These are phyloP conservation scores for Daldinia loculata DNA, from an alignment of 495 filamentous ascomycete species.

Conservation along the genomic window DNA sequence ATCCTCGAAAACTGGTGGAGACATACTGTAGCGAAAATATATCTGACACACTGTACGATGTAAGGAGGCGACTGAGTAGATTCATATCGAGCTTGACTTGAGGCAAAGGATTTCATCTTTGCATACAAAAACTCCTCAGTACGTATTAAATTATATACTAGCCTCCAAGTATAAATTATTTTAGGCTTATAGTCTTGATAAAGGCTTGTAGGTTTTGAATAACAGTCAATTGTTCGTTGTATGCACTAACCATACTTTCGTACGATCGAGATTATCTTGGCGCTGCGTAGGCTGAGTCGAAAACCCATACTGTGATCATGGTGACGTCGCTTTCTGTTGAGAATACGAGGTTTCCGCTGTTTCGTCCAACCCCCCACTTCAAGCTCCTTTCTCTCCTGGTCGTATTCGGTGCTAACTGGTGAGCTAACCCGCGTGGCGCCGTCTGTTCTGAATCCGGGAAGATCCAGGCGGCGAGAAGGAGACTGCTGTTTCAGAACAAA, in stretches of 20 bases:
- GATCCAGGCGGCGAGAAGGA: not conserved
- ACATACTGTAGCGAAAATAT: not conserved
- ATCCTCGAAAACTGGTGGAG: conserved; percentile 28
- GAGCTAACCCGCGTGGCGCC: not conserved
- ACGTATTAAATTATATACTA: not conserved
- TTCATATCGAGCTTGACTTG: not conserved
- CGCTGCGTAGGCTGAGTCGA: conserved; percentile 13
- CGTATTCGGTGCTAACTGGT: not conserved
- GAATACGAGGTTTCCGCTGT: conserved; percentile 39
- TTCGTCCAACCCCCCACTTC: conserved; percentile 28
- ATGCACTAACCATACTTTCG: not conserved
- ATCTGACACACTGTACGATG: not conserved
- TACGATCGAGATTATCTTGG: conserved; percentile 26
- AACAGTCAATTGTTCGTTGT: not conserved
- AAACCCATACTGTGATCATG: conserved; percentile 27
- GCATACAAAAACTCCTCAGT: not conserved
- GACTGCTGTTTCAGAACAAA: conserved; percentile 2
- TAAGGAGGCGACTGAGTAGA: not conserved
- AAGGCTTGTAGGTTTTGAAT: not conserved
- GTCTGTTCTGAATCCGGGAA: not conserved
- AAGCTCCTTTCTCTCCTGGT: not conserved
- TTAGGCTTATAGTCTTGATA: not conserved
- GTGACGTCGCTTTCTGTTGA: conserved; percentile 37
- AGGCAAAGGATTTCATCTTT: not conserved
- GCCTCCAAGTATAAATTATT: not conserved